A percentile compares a stretch with the other conserved stretches of the same genome.
Evolutionary conservation across 345 rosid species (phyloP).

Genomic region (Cardamine chenopodiifolia): DNA sequence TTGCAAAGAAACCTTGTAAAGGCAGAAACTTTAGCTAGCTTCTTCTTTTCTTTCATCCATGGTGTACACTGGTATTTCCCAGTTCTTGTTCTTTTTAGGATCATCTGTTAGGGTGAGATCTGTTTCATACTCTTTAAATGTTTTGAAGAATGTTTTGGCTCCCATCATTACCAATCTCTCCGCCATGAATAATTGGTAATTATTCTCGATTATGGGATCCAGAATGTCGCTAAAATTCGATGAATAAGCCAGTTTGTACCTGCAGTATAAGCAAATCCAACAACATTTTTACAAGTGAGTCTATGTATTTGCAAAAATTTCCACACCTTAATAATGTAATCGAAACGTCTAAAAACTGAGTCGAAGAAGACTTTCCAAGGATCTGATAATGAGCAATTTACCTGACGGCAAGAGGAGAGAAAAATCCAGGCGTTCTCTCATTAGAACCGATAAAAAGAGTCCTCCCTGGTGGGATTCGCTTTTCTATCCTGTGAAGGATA

Average conservation of each 20-base stretch:
- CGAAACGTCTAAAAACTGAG: not conserved
- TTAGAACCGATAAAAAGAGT: conserved; percentile 91
- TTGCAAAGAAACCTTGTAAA: not conserved
- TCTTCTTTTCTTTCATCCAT: conserved; percentile 49
- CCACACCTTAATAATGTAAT: not conserved
- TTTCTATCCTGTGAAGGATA: conserved; percentile 72
- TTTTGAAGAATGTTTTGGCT: conserved; percentile 81
- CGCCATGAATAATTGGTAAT: conserved; percentile 86
- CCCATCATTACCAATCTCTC: conserved; percentile 93
- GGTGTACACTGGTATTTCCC: conserved; percentile 88
- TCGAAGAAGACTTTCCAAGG: not conserved
- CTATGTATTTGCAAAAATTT: conserved; percentile 1
- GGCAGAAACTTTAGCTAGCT: conserved; percentile 42
- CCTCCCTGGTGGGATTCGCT: conserved; percentile 79
- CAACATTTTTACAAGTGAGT: not conserved
- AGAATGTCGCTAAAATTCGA: conserved; percentile 73
- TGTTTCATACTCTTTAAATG: conserved; percentile 65
- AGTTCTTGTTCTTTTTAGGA: conserved; percentile 85
- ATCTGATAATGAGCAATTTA: conserved; percentile 31
- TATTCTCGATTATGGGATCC: conserved; percentile 79
- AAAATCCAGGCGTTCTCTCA: conserved; percentile 85
- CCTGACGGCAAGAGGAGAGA: conserved; percentile 81
- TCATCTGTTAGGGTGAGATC: conserved; percentile 90
- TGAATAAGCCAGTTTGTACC: conserved; percentile 88
- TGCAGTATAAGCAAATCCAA: conserved; percentile 41